phyloP scores from a whole-genome alignment of 1,139 yeast species.

The Nadsonia commutata region DNA sequence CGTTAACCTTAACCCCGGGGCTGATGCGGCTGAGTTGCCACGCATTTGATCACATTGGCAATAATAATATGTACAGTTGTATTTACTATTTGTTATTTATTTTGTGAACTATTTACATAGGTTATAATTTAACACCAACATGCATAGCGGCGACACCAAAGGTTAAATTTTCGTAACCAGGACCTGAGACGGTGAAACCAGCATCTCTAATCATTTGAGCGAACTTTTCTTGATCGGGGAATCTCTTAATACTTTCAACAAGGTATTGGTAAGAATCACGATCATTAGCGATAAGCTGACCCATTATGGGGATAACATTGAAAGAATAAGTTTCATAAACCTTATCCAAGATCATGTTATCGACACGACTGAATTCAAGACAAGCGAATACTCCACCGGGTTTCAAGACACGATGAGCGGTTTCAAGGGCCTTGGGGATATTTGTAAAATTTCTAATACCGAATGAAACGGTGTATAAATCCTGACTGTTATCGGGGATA shows the following conservation, averaged over 20 bases:
- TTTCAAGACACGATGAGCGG: conserved; percentile 86
- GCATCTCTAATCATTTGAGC: conserved; percentile 87
- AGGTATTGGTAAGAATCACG: conserved; percentile 90
- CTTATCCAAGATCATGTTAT: conserved; percentile 58
- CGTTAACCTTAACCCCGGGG: too few species aligned
- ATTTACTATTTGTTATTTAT: too few species aligned
- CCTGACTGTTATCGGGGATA: conserved; percentile 78
- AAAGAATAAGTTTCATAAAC: conserved; percentile 81
- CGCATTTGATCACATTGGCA: too few species aligned
- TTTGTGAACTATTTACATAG: too few species aligned
- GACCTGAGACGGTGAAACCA: conserved; percentile 80
- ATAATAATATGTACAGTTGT: too few species aligned
- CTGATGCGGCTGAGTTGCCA: too few species aligned
- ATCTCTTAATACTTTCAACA: conserved; percentile 83
- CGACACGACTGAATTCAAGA: conserved; percentile 86
- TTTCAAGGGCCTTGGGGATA: conserved; percentile 80
- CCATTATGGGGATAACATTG: conserved; percentile 81
- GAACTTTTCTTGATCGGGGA: conserved; percentile 86
- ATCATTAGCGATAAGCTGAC: conserved; percentile 88
- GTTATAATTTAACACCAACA: conserved; percentile 70
- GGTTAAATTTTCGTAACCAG: conserved; percentile 89
- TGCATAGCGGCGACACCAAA: conserved; percentile 95
- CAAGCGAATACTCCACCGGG: conserved; percentile 99
- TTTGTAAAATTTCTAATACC: conserved; percentile 95
- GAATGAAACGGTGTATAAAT: conserved; percentile 89